These are phyloP conservation scores for Cyclocybe cylindracea DNA, from an alignment of 768 basidiomycete genomes.

Conservation along the genomic window DNA sequence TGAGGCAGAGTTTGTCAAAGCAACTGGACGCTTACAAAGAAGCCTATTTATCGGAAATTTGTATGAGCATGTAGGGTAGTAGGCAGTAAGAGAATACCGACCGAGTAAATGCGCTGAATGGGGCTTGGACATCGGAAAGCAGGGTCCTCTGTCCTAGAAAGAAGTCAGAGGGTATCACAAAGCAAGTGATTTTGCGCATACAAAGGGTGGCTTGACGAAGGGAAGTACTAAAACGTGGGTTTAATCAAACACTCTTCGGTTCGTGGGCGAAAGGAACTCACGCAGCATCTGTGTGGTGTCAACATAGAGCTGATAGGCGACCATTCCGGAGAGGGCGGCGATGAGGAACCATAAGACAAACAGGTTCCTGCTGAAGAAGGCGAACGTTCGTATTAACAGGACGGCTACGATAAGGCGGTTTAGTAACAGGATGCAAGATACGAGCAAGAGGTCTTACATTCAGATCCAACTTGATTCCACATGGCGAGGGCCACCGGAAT, in stretches of 20 bases:
- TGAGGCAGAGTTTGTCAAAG: background rate
- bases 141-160: constrained; percentile 58
- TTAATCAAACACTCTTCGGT: constrained; percentile 6
- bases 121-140: constrained; percentile 80
- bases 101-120: constrained; percentile 83
- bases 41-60: constrained; percentile 35
- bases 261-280: constrained; percentile 32
- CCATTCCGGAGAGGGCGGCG: constrained; percentile 67
- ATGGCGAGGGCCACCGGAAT: constrained; percentile 80
- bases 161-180: background rate
- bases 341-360: constrained; percentile 67
- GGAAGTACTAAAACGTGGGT: constrained; percentile 50
- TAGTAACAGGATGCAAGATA: constrained; percentile 5
- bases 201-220: constrained; percentile 64
- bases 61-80: constrained; percentile 5
- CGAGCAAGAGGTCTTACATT: constrained; percentile 47
- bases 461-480: constrained; percentile 87
- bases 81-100: constrained; percentile 27
- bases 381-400: constrained; percentile 81
- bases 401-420: constrained; percentile 50
- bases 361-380: constrained; percentile 80
- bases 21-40: constrained; percentile 47
- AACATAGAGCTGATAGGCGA: constrained; percentile 82
- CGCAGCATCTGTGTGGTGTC: constrained; percentile 77
- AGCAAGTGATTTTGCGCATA: constrained; percentile 27